These are phyloP conservation scores for Yamadazyma paraphyllophila DNA, from an alignment of 805 yeast species.

Conservation along the genomic window DNA sequence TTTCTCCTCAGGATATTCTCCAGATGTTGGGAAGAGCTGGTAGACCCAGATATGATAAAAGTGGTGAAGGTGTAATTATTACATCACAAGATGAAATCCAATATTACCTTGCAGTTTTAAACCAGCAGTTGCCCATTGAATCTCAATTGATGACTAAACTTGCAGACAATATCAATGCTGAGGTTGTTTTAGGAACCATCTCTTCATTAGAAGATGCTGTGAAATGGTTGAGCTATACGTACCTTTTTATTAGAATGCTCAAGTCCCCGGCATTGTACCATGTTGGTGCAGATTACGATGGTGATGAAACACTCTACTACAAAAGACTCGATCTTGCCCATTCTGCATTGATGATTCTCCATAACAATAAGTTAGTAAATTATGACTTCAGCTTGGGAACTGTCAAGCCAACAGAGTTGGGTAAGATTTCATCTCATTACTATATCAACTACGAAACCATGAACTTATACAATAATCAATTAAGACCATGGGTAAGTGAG, in stretches of 20 bases:
- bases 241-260: constrained; percentile 75
- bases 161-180: constrained; percentile 82
- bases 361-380: constrained; percentile 53
- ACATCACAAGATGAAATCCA: constrained; percentile 84
- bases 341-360: constrained; percentile 65
- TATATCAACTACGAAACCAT: constrained; percentile 78
- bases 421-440: constrained; percentile 81
- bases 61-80: constrained; percentile 92
- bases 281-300: constrained; percentile 63
- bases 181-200: constrained; percentile 72
- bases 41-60: constrained; percentile 87
- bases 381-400: constrained; percentile 52
- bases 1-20: constrained; percentile 91
- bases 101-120: constrained; percentile 84
- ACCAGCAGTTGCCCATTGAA: constrained; percentile 90
- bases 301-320: constrained; percentile 46
- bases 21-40: constrained; percentile 99
- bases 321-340: constrained; percentile 70
- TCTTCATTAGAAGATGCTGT: constrained; percentile 62
- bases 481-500: constrained; percentile 63
- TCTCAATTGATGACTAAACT: constrained; percentile 73
- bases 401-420: constrained; percentile 56
- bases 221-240: constrained; percentile 77
- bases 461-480: constrained; percentile 56
- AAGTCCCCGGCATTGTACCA: constrained; percentile 71